phyloP scores from a whole-genome alignment of 1,139 yeast genomes.

The Blastobotrys proliferans region DNA sequence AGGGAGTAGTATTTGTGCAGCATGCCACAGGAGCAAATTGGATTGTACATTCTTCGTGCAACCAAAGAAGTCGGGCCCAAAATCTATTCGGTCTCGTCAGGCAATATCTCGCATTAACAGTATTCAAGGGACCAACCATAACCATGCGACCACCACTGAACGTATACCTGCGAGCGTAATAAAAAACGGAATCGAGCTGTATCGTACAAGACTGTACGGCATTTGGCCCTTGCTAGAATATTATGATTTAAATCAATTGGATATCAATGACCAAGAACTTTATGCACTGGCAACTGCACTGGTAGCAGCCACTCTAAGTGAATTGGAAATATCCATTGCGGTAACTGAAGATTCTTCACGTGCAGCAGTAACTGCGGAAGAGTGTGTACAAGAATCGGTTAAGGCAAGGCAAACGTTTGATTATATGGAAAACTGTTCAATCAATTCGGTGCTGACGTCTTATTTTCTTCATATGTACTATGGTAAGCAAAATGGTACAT shows the following conservation, averaged over 20 bases:
- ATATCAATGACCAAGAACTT: conserved; percentile 12
- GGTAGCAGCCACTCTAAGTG: conserved; percentile 20
- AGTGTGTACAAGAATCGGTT: conserved; percentile 14
- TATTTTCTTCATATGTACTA: conserved; percentile 21
- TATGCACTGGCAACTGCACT: conserved; percentile 18
- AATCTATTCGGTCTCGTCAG: too few species aligned
- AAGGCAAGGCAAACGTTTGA: conserved; percentile 17
- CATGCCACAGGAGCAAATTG: conserved; percentile 14
- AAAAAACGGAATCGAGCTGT: conserved; percentile 11
- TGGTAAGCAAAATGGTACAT: conserved; percentile 13
- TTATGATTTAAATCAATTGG: conserved; percentile 11
- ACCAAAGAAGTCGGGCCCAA: conserved; percentile 15
- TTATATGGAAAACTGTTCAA: conserved; percentile 15
- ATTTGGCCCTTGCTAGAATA: conserved; percentile 18
- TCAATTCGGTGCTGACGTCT: conserved; percentile 19
- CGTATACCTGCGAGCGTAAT: too few species aligned
- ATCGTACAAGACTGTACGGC: conserved; percentile 15
- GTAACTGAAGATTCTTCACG: conserved; percentile 2
- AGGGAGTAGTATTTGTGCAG: conserved; percentile 15
- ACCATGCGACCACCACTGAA: too few species aligned
- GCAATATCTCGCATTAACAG: too few species aligned
- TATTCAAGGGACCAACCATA: too few species aligned
- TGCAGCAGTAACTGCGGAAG: conserved; percentile 11
- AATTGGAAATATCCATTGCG: conserved; percentile 14
- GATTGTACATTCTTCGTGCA: conserved; percentile 16